Evolutionary conservation across 192 early-diverging fungal species (phyloP).

Genomic region (Podila minutissima): DNA sequence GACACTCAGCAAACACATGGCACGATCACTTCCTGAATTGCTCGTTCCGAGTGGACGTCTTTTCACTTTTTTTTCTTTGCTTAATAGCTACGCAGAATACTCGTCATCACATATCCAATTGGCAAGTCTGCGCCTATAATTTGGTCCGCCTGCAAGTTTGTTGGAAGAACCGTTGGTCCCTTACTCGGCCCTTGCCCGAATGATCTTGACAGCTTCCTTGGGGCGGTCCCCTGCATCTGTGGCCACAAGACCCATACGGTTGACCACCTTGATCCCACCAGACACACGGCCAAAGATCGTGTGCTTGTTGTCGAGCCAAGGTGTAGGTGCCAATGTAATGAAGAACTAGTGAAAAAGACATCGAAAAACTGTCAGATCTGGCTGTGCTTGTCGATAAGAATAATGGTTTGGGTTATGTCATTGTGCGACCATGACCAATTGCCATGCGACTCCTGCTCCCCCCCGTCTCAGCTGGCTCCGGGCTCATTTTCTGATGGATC

Average conservation of each 20-base stretch:
- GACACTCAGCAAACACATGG: neutral
- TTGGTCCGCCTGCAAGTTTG: no score
- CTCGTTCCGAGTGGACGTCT: no score
- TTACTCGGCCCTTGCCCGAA: constrained; percentile 50
- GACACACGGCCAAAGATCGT: constrained; percentile 90
- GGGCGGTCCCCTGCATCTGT: constrained; percentile 66
- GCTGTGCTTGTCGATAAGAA: no score
- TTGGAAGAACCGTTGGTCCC: neutral
- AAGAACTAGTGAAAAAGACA: constrained; percentile 73
- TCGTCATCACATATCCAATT: no score
- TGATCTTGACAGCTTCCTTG: constrained; percentile 58
- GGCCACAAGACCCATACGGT: constrained; percentile 77
- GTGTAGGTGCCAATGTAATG: constrained; percentile 90
- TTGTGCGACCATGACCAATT: no score
- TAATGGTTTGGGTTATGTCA: no score
- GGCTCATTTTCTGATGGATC: no score
- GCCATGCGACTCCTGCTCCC: no score
- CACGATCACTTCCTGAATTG: constrained; percentile 1
- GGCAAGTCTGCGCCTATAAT: no score
- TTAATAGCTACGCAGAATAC: no score
- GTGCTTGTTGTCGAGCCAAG: constrained; percentile 93
- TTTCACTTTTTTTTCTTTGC: no score
- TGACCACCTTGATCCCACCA: constrained; percentile 84
- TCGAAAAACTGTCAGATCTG: neutral
- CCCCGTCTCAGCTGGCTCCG: no score